Conservation (phyloP, 495 filamentous ascomycete genomes). For the Aspergillus asperescens region DNA sequence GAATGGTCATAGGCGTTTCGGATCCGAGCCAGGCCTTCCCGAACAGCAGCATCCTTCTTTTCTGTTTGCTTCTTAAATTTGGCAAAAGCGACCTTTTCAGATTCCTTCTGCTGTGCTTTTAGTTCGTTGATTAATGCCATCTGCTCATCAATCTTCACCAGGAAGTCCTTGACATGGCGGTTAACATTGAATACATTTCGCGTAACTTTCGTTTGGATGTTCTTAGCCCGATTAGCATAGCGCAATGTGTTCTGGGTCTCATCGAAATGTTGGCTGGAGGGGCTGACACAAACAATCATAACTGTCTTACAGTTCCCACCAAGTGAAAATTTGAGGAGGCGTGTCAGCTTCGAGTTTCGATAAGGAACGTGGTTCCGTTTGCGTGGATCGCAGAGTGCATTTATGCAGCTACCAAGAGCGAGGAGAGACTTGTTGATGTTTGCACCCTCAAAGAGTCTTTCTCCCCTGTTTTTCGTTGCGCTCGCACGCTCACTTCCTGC, state of each 20-base stretch:
- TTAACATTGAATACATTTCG: conserved; percentile 99
- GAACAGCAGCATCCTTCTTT: conserved; percentile 72
- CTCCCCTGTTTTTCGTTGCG: conserved; percentile 93
- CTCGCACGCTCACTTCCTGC: conserved; percentile 95
- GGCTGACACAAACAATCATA: conserved; percentile 99
- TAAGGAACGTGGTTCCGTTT: conserved; percentile 96
- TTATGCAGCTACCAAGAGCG: conserved; percentile 95
- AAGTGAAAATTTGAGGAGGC: conserved; percentile 92
- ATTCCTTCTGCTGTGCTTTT: conserved; percentile 84
- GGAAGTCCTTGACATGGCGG: conserved; percentile 95
- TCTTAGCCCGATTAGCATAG: conserved; percentile 97
- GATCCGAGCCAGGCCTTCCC: conserved; percentile 76
- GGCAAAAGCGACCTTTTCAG: conserved; percentile 76
- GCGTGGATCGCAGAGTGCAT: conserved; percentile 90
- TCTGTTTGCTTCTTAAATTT: conserved; percentile 86
- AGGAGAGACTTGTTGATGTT: conserved; percentile 99
- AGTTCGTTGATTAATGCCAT: conserved; percentile 90
- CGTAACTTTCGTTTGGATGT: conserved; percentile 99
- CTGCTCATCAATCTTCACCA: conserved; percentile 97
- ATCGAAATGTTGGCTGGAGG: conserved; percentile 94
- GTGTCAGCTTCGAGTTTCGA: conserved; percentile 94
- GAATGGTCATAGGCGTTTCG: conserved; percentile 81
- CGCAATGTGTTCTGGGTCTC: conserved; percentile 98
- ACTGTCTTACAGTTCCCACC: conserved; percentile 98
- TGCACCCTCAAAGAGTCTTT: conserved; percentile 84